phyloP scores from a whole-genome alignment of 768 basidiomycete species.

The Pseudohyphozyma bogoriensis region DNA sequence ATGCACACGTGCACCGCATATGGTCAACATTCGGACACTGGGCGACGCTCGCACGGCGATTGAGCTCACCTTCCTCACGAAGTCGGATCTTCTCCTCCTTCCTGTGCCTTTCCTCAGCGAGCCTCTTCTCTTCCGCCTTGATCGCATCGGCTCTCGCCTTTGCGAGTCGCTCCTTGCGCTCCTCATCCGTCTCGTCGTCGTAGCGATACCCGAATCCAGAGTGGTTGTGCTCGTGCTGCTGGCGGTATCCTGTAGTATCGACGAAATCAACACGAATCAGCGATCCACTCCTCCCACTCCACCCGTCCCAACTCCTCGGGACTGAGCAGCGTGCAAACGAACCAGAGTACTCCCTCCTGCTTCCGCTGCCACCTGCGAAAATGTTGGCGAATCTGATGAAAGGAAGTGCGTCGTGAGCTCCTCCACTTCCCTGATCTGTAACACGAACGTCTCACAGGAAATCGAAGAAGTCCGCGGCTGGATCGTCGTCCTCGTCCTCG shows the following conservation, averaged over 20 bases:
- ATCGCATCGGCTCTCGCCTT: conserved; percentile 41
- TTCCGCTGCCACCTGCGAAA: conserved; percentile 42
- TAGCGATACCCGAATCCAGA: conserved; percentile 45
- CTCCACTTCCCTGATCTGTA: conserved; percentile 23
- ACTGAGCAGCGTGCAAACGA: neutral
- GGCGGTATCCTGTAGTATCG: neutral
- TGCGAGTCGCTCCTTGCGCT: conserved; percentile 39
- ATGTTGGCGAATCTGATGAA: conserved; percentile 47
- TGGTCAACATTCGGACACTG: too few species aligned
- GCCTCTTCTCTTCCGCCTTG: conserved; percentile 47
- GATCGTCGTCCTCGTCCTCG: too few species aligned
- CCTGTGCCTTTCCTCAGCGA: conserved; percentile 47
- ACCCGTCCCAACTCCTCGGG: conserved; percentile 2
- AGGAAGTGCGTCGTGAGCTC: conserved; percentile 35
- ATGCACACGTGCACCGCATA: neutral
- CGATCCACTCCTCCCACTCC: neutral
- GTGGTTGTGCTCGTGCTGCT: neutral
- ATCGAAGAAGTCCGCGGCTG: conserved; percentile 3
- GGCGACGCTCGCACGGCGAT: neutral
- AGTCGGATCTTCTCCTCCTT: conserved; percentile 38
- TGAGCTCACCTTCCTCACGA: conserved; percentile 9
- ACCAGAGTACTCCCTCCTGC: conserved; percentile 47
- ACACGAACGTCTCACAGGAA: neutral
- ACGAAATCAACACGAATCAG: neutral
- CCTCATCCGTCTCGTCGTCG: conserved; percentile 48